Evolutionary conservation across 768 basidiomycete genomes (phyloP).

Genomic region (Lactarius hatsudake): DNA sequence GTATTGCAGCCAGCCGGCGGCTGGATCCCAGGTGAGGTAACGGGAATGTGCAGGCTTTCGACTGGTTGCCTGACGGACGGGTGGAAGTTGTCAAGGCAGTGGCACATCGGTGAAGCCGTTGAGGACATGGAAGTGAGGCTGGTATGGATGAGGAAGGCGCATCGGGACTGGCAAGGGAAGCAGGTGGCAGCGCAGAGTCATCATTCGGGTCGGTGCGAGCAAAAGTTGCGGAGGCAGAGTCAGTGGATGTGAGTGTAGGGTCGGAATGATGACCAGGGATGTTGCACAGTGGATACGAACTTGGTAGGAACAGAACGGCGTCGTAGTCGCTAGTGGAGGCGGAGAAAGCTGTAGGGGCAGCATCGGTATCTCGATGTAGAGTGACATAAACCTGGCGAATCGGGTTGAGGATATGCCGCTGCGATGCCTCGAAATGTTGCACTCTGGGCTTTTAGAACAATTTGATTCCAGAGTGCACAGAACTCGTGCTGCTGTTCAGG

Average conservation of each 20-base stretch:
- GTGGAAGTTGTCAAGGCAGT: neutral
- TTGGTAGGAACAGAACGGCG: accelerated
- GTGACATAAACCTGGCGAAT: too few relatives aligned
- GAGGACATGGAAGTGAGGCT: neutral
- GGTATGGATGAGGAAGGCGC: neutral
- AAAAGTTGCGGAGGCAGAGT: too few relatives aligned
- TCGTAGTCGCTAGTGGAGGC: neutral
- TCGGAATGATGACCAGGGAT: too few relatives aligned
- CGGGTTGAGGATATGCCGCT: too few relatives aligned
- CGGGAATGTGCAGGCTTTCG: neutral
- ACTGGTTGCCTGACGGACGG: neutral
- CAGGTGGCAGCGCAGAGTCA: neutral
- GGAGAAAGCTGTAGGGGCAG: too few relatives aligned
- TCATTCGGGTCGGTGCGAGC: too few relatives aligned
- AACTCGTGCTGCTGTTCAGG: neutral
- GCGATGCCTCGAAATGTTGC: too few relatives aligned
- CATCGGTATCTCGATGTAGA: too few relatives aligned
- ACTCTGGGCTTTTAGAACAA: neutral
- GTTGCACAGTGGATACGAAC: too few relatives aligned
- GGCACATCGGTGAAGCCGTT: neutral
- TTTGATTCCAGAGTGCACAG: neutral
- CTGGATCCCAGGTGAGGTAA: neutral
- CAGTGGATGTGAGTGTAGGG: too few relatives aligned
- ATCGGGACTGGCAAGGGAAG: neutral
- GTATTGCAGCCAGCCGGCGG: too few relatives aligned